Evolutionary conservation across 352 stramenopile species (phyloP), one percentile per base, ranked within the genome.

Genomic region (Hyaloperonospora brassicae): DNA sequence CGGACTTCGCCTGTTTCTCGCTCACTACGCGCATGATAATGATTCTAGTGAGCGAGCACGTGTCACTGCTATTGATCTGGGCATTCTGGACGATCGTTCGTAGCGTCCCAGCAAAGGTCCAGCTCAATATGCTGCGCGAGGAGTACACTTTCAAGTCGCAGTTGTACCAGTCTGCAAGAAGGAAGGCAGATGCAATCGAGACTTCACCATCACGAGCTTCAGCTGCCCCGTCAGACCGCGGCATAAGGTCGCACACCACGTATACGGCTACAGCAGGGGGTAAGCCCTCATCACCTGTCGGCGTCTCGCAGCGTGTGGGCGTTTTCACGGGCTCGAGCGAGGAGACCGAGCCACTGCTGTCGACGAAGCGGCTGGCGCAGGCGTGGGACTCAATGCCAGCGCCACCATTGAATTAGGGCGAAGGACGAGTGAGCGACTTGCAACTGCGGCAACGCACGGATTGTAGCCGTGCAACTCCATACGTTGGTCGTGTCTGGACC

Each of bases 141-240:
- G 80, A 91, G 57, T 81, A 79, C 57, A 59, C 57, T 12, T 91
- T 91, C 71, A 91, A 89, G 67, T 79, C 64, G 35, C 70, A 76
- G 47, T 53, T 91, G 38, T 88, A 87, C 60, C 55, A 84, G 38
- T 73, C 70, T 31, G 70, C 64, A n/a, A 56, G 22, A 5, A 60
- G 64, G 44, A 49, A 64, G 42, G 38, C 61, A 25, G 58, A 23
- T 46, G 39, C 47, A n/a, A 62, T 31, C 14, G 24, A 22, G 2
- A 41, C 43, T 35, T 62, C 59, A 2, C 35, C 61, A 43, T 13
- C 51, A 17, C 17, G 17, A 23, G 23, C 35, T n/a, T 64, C 47
- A 12, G 55, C 61, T 23, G 54, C 57, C 13, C 40, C 40, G 24
- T 51, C 55, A 45, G 55, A 43, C 47, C 60, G 53, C 41, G 47